phyloP scores from a whole-genome alignment of 1,139 yeast species.

The Candida albicans region DNA sequence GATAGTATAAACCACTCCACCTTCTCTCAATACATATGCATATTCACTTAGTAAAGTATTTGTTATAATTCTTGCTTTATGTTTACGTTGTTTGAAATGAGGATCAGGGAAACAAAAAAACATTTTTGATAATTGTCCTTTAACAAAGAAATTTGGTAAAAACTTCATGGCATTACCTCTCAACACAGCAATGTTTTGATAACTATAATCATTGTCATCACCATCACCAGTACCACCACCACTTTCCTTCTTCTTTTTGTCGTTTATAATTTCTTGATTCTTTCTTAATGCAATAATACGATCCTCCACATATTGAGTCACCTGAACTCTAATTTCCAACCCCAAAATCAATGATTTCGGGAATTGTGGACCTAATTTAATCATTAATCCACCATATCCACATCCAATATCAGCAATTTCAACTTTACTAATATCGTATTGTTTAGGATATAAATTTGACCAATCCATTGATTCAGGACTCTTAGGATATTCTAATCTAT shows the following conservation, averaged over 20 bases:
- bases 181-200: constrained; percentile 83
- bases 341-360: constrained; percentile 79
- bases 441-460: constrained; percentile 70
- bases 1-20: constrained; percentile 88
- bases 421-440: constrained; percentile 53
- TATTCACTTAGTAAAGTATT: constrained; percentile 86
- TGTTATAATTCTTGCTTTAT: constrained; percentile 94
- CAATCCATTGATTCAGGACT: constrained; percentile 87
- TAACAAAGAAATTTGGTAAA: constrained; percentile 85
- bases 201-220: constrained; percentile 31
- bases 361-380: constrained; percentile 74
- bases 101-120: constrained; percentile 99
- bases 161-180: constrained; percentile 98
- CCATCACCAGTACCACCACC: too few relatives aligned
- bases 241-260: too few relatives aligned
- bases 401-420: constrained; percentile 97
- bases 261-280: constrained; percentile 15
- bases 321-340: constrained; percentile 97
- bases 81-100: constrained; percentile 95
- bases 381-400: constrained; percentile 92
- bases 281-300: constrained; percentile 84
- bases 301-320: constrained; percentile 95
- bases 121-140: constrained; percentile 81
- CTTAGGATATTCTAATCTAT: constrained; percentile 81
- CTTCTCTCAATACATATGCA: constrained; percentile 84